Evolutionary conservation across 1,139 yeast genomes (phyloP).

Genomic region (Saccharomyces hybrid): DNA sequence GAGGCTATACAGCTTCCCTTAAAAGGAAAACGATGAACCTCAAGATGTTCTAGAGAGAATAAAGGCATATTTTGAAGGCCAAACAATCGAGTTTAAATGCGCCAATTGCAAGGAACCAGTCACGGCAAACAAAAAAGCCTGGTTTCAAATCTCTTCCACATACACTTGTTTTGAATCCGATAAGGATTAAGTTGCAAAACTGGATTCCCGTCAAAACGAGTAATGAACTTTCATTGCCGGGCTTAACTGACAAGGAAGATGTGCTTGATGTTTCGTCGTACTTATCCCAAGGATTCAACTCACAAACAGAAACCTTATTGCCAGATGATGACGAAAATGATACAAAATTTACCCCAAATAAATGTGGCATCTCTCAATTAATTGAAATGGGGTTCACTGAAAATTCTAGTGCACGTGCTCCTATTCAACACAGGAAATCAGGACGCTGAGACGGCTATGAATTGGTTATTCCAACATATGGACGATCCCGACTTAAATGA

Average conservation of each 20-base stretch:
- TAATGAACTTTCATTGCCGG: conserved; percentile 61
- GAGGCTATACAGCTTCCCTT: conserved; percentile 66
- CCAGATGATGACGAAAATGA: conserved; percentile 31
- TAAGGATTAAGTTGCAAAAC: conserved; percentile 73
- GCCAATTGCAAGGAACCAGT: conserved; percentile 42
- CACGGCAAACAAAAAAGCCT: conserved; percentile 40
- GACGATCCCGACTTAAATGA: conserved; percentile 75
- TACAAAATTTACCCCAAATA: conserved; percentile 46
- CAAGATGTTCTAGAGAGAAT: conserved; percentile 51
- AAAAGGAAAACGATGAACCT: conserved; percentile 33
- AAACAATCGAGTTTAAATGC: conserved; percentile 62
- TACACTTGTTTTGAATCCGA: conserved; percentile 62
- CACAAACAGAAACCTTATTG: conserved; percentile 39
- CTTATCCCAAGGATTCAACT: conserved; percentile 31
- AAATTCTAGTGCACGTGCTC: conserved; percentile 57
- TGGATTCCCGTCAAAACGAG: conserved; percentile 87
- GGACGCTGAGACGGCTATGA: conserved; percentile 71
- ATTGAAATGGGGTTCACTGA: conserved; percentile 83
- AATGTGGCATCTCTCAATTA: conserved; percentile 47
- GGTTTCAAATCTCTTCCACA: conserved; percentile 62
- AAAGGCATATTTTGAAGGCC: conserved; percentile 40
- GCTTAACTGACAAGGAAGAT: conserved; percentile 22
- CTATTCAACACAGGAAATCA: conserved; percentile 65
- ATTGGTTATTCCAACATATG: conserved; percentile 84
- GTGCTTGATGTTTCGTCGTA: conserved; percentile 35